Evolutionary conservation across 805 yeast species (phyloP).

Genomic region (Spathaspora arborariae): DNA sequence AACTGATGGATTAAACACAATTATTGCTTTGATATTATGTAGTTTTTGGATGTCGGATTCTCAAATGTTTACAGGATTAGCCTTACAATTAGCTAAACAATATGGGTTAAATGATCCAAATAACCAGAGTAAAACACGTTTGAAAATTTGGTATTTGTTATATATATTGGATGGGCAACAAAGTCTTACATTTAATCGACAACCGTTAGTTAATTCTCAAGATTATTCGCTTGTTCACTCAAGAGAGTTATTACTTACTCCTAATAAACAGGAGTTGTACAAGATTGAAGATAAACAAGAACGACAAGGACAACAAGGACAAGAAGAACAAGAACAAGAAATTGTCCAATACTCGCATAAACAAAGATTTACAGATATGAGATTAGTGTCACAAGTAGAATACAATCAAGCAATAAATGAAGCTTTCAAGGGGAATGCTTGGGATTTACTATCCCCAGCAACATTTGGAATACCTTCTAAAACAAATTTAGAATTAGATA

Average conservation of each 20-base stretch:
- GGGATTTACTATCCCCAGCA: slow-evolving; percentile 58
- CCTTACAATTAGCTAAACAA: slow-evolving; percentile 61
- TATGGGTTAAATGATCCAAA: slow-evolving; percentile 40
- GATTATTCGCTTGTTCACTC: slow-evolving; percentile 45
- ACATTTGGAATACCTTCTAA: slow-evolving; percentile 66
- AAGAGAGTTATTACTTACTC: slow-evolving; percentile 38
- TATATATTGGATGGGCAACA: slow-evolving; percentile 69
- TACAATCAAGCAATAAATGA: slow-evolving; percentile 61
- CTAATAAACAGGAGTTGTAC: slow-evolving; percentile 9
- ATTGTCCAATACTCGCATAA: slow-evolving; percentile 5
- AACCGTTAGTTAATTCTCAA: slow-evolving; percentile 47
- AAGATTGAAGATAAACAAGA: neutral
- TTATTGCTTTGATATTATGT: slow-evolving; percentile 60
- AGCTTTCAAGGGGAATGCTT: slow-evolving; percentile 55
- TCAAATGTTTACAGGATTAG: slow-evolving; percentile 64
- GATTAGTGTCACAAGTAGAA: slow-evolving; percentile 64
- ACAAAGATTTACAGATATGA: slow-evolving; percentile 42
- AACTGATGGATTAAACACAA: slow-evolving; percentile 52
- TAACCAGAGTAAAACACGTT: slow-evolving; percentile 34
- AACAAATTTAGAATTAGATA: slow-evolving; percentile 62
- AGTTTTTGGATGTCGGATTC: slow-evolving; percentile 67
- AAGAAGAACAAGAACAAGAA: neutral
- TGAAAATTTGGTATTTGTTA: slow-evolving; percentile 63
- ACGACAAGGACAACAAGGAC: neutral
- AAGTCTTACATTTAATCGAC: slow-evolving; percentile 55